These are phyloP conservation scores for Selaginella moellendorffii DNA, from an alignment of 75 land plant species.

Conservation along the genomic window DNA sequence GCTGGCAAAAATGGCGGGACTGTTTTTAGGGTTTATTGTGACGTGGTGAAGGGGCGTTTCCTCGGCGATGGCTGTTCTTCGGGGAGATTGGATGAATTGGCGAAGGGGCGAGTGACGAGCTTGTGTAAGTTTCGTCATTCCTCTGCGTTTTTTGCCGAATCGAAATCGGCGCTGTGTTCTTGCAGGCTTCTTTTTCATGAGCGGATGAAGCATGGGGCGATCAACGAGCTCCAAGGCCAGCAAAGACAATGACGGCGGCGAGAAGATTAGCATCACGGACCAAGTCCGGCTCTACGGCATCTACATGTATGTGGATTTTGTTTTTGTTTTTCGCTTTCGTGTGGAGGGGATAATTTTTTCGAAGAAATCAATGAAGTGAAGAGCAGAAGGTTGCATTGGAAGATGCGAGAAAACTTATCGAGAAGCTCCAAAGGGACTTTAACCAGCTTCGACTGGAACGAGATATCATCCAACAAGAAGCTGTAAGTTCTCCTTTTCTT, in stretches of 20 bases:
- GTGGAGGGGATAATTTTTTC: too few species aligned
- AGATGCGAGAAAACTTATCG: conserved; percentile 13
- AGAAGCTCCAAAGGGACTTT: neutral
- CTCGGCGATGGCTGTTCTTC: neutral
- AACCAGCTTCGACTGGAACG: neutral
- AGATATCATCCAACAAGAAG: neutral
- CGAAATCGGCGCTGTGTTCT: too few species aligned
- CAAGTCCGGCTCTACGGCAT: neutral
- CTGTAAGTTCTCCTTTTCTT: neutral
- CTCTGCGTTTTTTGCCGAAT: too few species aligned
- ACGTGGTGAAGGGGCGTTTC: neutral
- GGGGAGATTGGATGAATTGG: neutral
- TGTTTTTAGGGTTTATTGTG: too few species aligned
- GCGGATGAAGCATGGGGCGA: neutral
- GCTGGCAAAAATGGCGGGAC: neutral
- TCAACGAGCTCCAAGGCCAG: neutral
- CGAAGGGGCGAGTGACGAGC: too few species aligned
- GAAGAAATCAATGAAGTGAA: conserved; percentile 4
- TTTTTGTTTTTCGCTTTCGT: too few species aligned
- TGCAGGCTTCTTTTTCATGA: too few species aligned
- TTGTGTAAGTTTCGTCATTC: neutral
- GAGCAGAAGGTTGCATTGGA: conserved; percentile 19
- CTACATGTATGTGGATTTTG: neutral
- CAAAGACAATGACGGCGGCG: neutral
- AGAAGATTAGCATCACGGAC: neutral